Base-by-base conservation (phyloP, 495 filamentous ascomycete genomes). In the Friedmanniomyces endolithicus region DNA sequence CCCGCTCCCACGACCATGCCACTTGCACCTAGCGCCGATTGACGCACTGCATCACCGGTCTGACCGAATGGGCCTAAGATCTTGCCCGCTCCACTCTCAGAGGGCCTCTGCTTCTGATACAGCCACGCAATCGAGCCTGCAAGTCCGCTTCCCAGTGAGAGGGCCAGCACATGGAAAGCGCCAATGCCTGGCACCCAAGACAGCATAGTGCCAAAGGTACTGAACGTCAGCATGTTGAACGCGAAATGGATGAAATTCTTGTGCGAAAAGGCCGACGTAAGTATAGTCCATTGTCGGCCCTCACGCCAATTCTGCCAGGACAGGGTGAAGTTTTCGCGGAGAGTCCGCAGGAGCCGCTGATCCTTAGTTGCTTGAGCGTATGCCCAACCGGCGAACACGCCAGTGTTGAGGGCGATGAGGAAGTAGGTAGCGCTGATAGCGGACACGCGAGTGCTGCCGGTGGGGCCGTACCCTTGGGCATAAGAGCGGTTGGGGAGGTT, bases 1-100 rank as follows among this genome's bases (percentile, higher is more conserved):
- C 58, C 66, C 25, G 65, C 22, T 11, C 68, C 69, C 65, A 64
- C 64, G 25, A 70, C 64, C 12, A 55, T 49, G 2, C 68, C 69
- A 23, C 55, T 61, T 14, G 67, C 67, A 0, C 69, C 69, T 1
- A 67, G 48, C 14, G 35, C 48, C n/a, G 24, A 50, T 31, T 27
- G 14, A 11, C 43, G 46, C 11, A 37, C 29, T 6, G n/a, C 14
- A 48, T 33, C 27, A 34, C 4, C 22, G 34, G 20, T 33, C 17
- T 47, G 44, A 14, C 11, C 39, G 19, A 41, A 41, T 41, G 17
- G 16, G 3, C 37, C 12, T 14, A 2, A 16, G 37, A 47, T 25
- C 44, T 47, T 45, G 23, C n/a, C n/a, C 25, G 24, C 16, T 14
- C 11, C 14, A 6, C 25, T 48, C 41, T 34, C 27, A 27, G 25